Percentiles rank a stretch among this genome's conserved stretches.
These are phyloP conservation scores for Dendrobium officinale DNA, from an alignment of 106 monocot genomes.

Conservation along the genomic window DNA sequence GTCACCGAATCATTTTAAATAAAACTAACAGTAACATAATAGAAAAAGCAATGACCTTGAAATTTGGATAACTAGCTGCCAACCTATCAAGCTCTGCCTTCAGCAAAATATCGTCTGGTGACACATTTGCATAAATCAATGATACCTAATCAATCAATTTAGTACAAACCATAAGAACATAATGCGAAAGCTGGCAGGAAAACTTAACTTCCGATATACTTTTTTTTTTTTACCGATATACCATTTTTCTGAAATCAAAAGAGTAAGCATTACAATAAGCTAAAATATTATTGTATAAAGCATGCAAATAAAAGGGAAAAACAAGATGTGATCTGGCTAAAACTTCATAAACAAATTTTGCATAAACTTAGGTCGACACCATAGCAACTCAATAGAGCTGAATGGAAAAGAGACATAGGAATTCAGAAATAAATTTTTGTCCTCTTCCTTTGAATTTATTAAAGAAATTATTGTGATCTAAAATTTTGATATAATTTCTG, in stretches of 20 bases:
- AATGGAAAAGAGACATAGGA: too few relatives aligned
- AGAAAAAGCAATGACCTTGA: constrained; percentile 48
- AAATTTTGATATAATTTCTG: too few relatives aligned
- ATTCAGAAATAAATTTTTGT: too few relatives aligned
- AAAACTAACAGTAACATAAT: background rate
- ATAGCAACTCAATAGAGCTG: too few relatives aligned
- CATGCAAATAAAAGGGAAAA: too few relatives aligned
- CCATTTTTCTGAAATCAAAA: background rate
- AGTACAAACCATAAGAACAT: background rate
- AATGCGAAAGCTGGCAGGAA: background rate
- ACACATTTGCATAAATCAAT: constrained; percentile 71
- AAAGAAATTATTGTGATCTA: too few relatives aligned
- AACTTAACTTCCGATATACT: background rate
- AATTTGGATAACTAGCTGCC: constrained; percentile 79
- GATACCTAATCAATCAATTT: constrained; percentile 46
- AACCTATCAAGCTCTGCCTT: constrained; percentile 81
- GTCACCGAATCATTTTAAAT: constrained; percentile 1
- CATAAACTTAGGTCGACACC: too few relatives aligned
- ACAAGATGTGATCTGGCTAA: background rate
- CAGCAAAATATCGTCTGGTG: constrained; percentile 87
- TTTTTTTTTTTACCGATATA: too few relatives aligned
- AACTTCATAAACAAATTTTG: too few relatives aligned
- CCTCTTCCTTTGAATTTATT: too few relatives aligned
- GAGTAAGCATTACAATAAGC: background rate
- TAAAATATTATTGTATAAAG: background rate